phyloP scores from a whole-genome alignment of 805 yeast species.

The Wickerhamiella vanderwaltii region DNA sequence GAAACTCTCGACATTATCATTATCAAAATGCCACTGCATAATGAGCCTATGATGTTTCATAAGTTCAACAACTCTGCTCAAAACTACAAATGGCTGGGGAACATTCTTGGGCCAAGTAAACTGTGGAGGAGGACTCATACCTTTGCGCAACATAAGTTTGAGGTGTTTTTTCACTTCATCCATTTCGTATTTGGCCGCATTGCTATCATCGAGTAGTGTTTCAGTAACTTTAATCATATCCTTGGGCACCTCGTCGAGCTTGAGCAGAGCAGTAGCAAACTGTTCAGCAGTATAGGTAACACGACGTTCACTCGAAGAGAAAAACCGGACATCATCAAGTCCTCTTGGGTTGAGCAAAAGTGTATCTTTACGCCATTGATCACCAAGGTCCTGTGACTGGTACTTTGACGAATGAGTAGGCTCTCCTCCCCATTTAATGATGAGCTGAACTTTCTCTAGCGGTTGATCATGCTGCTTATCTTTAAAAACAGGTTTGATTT shows the following conservation, averaged over 20 bases:
- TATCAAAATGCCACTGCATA: conserved; percentile 66
- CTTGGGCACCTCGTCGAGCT: conserved; percentile 57
- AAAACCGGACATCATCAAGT: conserved; percentile 72
- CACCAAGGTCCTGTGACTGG: conserved; percentile 92
- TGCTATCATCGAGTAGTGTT: conserved; percentile 87
- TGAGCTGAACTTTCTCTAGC: conserved; percentile 90
- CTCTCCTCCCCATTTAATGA: conserved; percentile 98
- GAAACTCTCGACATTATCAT: conserved; percentile 51
- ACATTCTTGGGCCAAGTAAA: conserved; percentile 98
- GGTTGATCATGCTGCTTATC: conserved; percentile 34
- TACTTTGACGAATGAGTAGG: conserved; percentile 95
- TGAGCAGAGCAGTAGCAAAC: conserved; percentile 68
- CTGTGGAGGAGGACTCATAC: conserved; percentile 93
- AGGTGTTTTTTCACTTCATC: conserved; percentile 94
- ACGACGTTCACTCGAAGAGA: conserved; percentile 87
- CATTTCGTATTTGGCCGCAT: conserved; percentile 96
- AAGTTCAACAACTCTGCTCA: conserved; percentile 84
- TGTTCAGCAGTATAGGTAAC: conserved; percentile 86
- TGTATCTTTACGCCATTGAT: conserved; percentile 85
- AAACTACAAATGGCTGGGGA: conserved; percentile 94
- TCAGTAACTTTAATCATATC: conserved; percentile 73
- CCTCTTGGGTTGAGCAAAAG: conserved; percentile 75
- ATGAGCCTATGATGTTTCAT: conserved; percentile 84
- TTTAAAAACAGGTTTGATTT: conserved; percentile 60
- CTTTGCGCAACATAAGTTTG: conserved; percentile 87